Evolutionary conservation across 1,284 basidiomycete species (phyloP).

Genomic region (Calocybe gambosa): DNA sequence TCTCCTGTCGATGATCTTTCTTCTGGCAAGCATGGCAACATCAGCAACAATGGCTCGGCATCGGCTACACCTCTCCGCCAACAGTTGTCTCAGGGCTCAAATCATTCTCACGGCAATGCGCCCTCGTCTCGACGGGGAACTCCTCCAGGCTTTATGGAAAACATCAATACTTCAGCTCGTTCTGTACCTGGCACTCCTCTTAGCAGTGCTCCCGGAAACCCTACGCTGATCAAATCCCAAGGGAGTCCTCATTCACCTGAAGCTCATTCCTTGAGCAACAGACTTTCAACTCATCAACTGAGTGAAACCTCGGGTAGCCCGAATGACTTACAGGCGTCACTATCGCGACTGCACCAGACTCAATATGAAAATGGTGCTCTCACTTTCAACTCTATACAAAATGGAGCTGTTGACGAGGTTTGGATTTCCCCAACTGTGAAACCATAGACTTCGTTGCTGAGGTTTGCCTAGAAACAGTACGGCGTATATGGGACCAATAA

Average conservation of each 20-base stretch:
- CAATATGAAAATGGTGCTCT: constrained; percentile 50
- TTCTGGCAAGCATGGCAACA: constrained; percentile 36
- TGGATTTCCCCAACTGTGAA: constrained; percentile 13
- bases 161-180: constrained; percentile 53
- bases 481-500: constrained; percentile 51
- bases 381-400: constrained; percentile 47
- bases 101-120: constrained; percentile 34
- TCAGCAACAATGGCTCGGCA: constrained; percentile 45
- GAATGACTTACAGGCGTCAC: constrained; percentile 59
- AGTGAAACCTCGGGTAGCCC: constrained; percentile 42
- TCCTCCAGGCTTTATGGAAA: constrained; percentile 56
- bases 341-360: constrained; percentile 58
- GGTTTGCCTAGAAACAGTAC: constrained; percentile 37
- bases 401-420: constrained; percentile 51
- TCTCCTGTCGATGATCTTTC: constrained; percentile 46
- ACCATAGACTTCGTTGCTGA: constrained; percentile 9
- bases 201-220: constrained; percentile 43
- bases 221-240: constrained; percentile 57
- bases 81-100: constrained; percentile 50
- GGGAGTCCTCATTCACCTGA: constrained; percentile 66
- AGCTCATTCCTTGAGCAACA: constrained; percentile 49
- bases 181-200: constrained; percentile 75
- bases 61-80: constrained; percentile 58
- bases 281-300: constrained; percentile 48
- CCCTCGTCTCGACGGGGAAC: constrained; percentile 65